Evolutionary conservation across 1,284 basidiomycete species (phyloP).

Genomic region (Leccinum pachyderme): DNA sequence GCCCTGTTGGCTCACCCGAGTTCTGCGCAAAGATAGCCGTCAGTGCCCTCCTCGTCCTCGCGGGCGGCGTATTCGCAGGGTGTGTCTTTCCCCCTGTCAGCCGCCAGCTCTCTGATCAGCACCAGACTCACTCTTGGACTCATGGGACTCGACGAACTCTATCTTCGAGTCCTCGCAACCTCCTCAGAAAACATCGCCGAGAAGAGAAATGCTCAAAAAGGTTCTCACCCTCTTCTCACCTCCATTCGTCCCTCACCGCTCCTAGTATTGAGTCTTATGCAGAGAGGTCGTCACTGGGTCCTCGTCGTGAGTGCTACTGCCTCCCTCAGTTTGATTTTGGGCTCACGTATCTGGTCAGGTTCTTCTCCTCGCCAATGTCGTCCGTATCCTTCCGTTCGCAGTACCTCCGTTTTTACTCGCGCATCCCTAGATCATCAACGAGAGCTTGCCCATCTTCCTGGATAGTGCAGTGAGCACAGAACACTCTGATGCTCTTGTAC

Average conservation of each 20-base stretch:
- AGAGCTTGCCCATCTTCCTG: conserved; percentile 91
- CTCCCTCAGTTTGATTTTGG: neutral
- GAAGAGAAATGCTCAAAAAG: conserved; percentile 68
- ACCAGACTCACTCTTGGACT: conserved; percentile 80
- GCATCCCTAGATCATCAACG: conserved; percentile 81
- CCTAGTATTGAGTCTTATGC: conserved; percentile 74
- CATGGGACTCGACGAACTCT: conserved; percentile 94
- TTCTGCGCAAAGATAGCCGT: conserved; percentile 72
- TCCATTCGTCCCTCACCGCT: neutral
- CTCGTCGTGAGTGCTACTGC: conserved; percentile 64
- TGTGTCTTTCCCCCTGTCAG: conserved; percentile 23
- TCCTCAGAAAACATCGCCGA: conserved; percentile 75
- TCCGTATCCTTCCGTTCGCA: conserved; percentile 38
- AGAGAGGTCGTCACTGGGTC: conserved; percentile 90
- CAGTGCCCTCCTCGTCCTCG: conserved; percentile 66
- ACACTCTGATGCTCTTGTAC: neutral
- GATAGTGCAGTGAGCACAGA: conserved; percentile 71
- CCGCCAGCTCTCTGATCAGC: neutral
- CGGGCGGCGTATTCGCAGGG: conserved; percentile 87
- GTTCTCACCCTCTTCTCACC: conserved; percentile 33
- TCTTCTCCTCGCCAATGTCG: conserved; percentile 81
- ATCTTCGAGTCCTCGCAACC: conserved; percentile 81
- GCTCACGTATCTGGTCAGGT: conserved; percentile 45
- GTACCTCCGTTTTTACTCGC: conserved; percentile 9
- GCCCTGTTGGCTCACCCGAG: conserved; percentile 41